These are phyloP conservation scores for Xerocomus brunneocitrinus DNA, from an alignment of 768 basidiomycete species.

Conservation along the genomic window DNA sequence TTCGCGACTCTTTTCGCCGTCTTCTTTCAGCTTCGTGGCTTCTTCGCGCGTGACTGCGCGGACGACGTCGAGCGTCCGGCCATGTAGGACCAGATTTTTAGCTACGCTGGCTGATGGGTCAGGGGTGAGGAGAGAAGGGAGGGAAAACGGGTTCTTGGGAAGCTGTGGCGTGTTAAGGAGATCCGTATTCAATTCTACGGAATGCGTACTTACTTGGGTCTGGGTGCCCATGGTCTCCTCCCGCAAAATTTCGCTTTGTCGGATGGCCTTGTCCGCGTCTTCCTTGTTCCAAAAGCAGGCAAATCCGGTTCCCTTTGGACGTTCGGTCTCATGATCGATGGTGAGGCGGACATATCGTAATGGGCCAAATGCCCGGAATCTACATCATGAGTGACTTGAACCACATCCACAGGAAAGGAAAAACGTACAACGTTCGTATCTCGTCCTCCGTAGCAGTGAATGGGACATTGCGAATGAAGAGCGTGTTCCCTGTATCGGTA, in stretches of 20 bases:
- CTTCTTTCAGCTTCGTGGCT: conserved; percentile 84
- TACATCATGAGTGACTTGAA: conserved; percentile 5
- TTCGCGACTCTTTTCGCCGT: conserved; percentile 76
- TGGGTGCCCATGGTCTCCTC: conserved; percentile 54
- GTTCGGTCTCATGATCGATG: conserved; percentile 73
- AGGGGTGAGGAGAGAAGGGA: conserved; percentile 87
- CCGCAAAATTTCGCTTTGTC: conserved; percentile 71
- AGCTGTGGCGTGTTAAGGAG: conserved; percentile 31
- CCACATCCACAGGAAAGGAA: neutral
- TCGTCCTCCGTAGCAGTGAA: conserved; percentile 94
- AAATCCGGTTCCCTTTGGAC: conserved; percentile 93
- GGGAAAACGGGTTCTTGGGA: conserved; percentile 80
- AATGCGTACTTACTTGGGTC: conserved; percentile 27
- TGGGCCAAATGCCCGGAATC: conserved; percentile 89
- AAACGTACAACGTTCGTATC: conserved; percentile 69
- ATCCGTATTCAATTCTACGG: neutral
- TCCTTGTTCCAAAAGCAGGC: conserved; percentile 95
- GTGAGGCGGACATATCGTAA: conserved; percentile 92
- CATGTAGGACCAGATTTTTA: conserved; percentile 81
- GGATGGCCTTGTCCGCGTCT: conserved; percentile 81
- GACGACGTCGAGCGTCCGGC: conserved; percentile 86
- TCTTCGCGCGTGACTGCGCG: conserved; percentile 88
- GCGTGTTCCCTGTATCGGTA: conserved; percentile 83
- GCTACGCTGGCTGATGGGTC: conserved; percentile 88
- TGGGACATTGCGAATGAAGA: conserved; percentile 92